These are phyloP conservation scores for Pseudozyma hubeiensis DNA, from an alignment of 1,284 basidiomycete genomes.

Conservation along the genomic window DNA sequence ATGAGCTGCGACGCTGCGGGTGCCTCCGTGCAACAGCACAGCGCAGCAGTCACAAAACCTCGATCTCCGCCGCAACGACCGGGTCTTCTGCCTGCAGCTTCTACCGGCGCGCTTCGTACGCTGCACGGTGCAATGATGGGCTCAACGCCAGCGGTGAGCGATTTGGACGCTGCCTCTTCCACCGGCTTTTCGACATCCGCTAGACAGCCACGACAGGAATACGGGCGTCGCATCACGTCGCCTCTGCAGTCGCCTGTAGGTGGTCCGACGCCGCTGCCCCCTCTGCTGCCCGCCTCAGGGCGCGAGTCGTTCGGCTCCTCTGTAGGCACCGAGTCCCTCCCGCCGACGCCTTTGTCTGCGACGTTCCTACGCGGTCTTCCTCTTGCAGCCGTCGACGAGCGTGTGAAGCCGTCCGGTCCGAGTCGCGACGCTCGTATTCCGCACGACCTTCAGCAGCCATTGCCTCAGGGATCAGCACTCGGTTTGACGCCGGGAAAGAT, in stretches of 20 bases:
- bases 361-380: conserved; percentile 38
- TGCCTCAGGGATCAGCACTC: conserved; percentile 22
- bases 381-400: conserved; percentile 4
- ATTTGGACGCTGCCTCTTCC: conserved; percentile 32
- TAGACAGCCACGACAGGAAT: conserved; percentile 4
- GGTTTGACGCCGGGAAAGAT: conserved; percentile 38
- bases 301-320: conserved; percentile 43
- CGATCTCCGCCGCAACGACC: conserved; percentile 29
- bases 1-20: conserved; percentile 28
- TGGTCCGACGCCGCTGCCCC: conserved; percentile 21
- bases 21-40: conserved; percentile 7
- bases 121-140: conserved; percentile 1
- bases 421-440: conserved; percentile 16
- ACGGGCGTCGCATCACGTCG: conserved; percentile 15
- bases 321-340: conserved; percentile 34
- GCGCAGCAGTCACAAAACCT: background rate
- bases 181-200: conserved; percentile 30
- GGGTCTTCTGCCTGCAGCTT: conserved; percentile 20
- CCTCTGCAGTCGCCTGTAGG: conserved; percentile 26
- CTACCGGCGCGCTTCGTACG: conserved; percentile 28
- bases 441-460: conserved; percentile 13
- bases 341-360: conserved; percentile 39
- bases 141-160: conserved; percentile 10
- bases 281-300: conserved; percentile 26
- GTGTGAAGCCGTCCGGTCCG: conserved; percentile 10